phyloP scores from a whole-genome alignment of 306 rosid genomes.

The Vigna reflexopilosa region DNA sequence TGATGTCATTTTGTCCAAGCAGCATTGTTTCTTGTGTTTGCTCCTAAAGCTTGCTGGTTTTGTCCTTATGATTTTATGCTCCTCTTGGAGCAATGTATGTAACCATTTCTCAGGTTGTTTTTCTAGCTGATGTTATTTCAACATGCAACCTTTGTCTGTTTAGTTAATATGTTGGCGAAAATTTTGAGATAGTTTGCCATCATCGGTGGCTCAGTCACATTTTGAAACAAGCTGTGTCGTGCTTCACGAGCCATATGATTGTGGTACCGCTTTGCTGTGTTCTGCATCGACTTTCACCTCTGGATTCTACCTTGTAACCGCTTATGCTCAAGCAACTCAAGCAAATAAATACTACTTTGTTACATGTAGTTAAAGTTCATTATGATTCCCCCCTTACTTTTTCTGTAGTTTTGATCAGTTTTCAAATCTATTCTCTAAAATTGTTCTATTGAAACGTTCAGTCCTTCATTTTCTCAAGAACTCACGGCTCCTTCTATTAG shows the following conservation, averaged over 20 bases:
- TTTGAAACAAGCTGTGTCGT: conserved; percentile 60
- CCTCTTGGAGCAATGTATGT: conserved; percentile 72
- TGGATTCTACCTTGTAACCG: not conserved
- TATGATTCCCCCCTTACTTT: not conserved
- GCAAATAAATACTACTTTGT: not conserved
- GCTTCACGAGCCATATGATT: conserved; percentile 34
- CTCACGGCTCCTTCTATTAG: too few relatives aligned
- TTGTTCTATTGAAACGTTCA: too few relatives aligned
- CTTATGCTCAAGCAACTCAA: not conserved
- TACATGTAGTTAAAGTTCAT: not conserved
- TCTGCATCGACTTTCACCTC: not conserved
- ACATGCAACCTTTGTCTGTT: conserved; percentile 57
- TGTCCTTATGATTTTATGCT: conserved; percentile 55
- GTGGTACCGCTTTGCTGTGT: conserved; percentile 28
- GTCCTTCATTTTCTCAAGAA: too few relatives aligned
- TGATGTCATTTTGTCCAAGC: conserved; percentile 68
- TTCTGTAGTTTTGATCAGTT: too few relatives aligned
- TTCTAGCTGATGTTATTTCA: conserved; percentile 56
- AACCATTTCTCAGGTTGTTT: conserved; percentile 62
- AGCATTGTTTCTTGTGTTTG: conserved; percentile 63
- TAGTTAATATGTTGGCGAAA: conserved; percentile 54
- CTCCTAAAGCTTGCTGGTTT: conserved; percentile 65
- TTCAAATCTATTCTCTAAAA: too few relatives aligned
- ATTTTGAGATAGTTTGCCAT: conserved; percentile 61
- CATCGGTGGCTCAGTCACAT: conserved; percentile 46